Base-by-base conservation (phyloP, 106 monocot species). In the Hemerocallis citrina region DNA sequence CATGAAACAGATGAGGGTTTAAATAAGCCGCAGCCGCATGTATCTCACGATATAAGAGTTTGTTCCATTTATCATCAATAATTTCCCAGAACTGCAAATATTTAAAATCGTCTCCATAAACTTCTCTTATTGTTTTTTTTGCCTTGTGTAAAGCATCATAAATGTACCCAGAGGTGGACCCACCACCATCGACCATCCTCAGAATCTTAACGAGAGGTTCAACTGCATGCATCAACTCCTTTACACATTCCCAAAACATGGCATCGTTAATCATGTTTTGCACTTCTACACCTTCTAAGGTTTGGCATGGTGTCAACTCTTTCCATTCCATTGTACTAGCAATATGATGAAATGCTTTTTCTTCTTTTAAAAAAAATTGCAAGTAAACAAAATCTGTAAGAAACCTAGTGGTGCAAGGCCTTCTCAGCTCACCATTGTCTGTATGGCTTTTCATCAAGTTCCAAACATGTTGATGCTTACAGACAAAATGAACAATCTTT, bases 21-120 rank as follows among this genome's bases (percentile, higher is more conserved):
- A 63, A 34, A 63, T 63, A 63, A 30, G 63, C 45, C 48, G 63
- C 63, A 33, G 63, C 63, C 12, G 63, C 63, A 63, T 63, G 63
- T 47, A 63, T 47, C 16, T 63, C 63, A 47, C 25, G 32, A 48
- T 34, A 23, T 21, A 61, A 47, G n/a, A 48, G 5, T 16, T 46
- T 63, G 34, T 46, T 32, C 63, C 46, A 63, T 45, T 45, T 63
- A 63, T 63, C 63, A 63, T 63, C 63, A 47, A 63, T 63, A 45
- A 63, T 47, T 46, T 47, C 48, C 45, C 32, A 48, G 31, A 63
- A 47, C 19, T 29, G 42, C 29, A 63, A 3, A 32, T 47, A 47
- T 63, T 63, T 63, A 47, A 20, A 8, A 20, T 63, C 47, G 1
- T 6, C 47, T 28, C 63, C 33, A 48, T 7, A 48, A 33, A 46